Conservation (phyloP, 23 red algal genomes). For the Gracilaria caudata region DNA sequence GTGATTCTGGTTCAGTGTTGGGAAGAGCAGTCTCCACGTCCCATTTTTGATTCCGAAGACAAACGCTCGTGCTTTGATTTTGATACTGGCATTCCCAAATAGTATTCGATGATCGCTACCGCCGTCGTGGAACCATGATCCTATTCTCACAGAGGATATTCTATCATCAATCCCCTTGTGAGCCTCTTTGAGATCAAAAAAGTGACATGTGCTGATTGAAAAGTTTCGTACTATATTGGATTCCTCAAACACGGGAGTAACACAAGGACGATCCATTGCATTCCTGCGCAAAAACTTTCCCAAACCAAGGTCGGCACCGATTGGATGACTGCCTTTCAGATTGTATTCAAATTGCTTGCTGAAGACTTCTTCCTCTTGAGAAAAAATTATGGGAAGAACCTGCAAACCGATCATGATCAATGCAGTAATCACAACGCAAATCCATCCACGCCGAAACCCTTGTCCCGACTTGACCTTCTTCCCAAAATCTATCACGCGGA, state of each 20-base stretch:
- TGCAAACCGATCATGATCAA: not conserved
- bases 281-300: conserved; percentile 28
- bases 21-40: conserved; percentile 10
- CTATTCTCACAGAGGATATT: conserved; percentile 8
- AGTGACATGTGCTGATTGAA: conserved; percentile 25
- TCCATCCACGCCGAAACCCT: not conserved
- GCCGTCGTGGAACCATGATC: conserved; percentile 39
- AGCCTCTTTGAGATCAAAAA: not conserved
- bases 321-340: conserved; percentile 25
- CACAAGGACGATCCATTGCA: conserved; percentile 1
- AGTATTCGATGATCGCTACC: conserved; percentile 39
- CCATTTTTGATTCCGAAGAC: conserved; percentile 7
- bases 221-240: conserved; percentile 33
- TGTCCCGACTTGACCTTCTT: not conserved
- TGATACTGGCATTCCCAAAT: conserved; percentile 21
- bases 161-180: not conserved
- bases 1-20: not conserved
- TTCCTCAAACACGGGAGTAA: conserved; percentile 20
- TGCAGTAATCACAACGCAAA: not conserved
- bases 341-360: conserved; percentile 18
- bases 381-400: not conserved
- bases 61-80: not conserved
- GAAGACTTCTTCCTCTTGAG: not conserved
- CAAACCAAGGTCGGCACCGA: not conserved
- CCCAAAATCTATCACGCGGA: not conserved